Conservation (phyloP, 1,284 basidiomycete genomes). For the Bondarzewia mesenterica region DNA sequence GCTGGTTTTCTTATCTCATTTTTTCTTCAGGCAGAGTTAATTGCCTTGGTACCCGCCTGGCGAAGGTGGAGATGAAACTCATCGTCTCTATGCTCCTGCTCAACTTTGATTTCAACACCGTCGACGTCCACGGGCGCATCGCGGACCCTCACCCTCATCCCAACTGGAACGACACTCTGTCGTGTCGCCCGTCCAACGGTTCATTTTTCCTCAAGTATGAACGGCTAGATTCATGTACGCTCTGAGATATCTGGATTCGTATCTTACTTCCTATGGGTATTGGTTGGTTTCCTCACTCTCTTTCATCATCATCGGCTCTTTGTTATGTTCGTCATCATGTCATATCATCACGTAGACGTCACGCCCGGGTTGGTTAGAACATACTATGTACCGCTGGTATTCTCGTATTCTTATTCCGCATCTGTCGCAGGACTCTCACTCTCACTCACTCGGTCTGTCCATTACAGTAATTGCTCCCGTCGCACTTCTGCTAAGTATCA, state of each 20-base stretch:
- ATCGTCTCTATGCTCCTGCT: slow-evolving; percentile 55
- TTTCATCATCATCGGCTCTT: neutral
- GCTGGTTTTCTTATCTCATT: neutral
- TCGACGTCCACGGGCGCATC: slow-evolving; percentile 40
- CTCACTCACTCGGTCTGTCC: too few species aligned
- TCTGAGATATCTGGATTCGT: neutral
- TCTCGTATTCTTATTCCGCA: too few species aligned
- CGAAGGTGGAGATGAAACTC: slow-evolving; percentile 63
- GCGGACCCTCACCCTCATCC: slow-evolving; percentile 43
- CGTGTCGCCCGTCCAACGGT: slow-evolving; percentile 50
- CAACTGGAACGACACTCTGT: slow-evolving; percentile 68
- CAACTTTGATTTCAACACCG: slow-evolving; percentile 46
- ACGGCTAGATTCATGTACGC: slow-evolving; percentile 12
- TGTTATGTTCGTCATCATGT: too few species aligned
- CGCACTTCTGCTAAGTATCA: too few species aligned
- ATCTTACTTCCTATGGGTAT: neutral
- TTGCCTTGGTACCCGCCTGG: slow-evolving; percentile 64
- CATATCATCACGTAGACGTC: too few species aligned
- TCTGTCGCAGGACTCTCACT: too few species aligned
- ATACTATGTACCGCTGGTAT: too few species aligned
- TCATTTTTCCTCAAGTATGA: slow-evolving; percentile 45
- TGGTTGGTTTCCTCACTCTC: neutral
- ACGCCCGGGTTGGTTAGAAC: too few species aligned
- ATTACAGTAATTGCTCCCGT: too few species aligned
- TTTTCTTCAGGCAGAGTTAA: slow-evolving; percentile 44